Percentiles rank a stretch among this genome's conserved stretches.
phyloP scores from a whole-genome alignment of 1,139 yeast species.

The Kurtzmaniella quercitrusa region DNA sequence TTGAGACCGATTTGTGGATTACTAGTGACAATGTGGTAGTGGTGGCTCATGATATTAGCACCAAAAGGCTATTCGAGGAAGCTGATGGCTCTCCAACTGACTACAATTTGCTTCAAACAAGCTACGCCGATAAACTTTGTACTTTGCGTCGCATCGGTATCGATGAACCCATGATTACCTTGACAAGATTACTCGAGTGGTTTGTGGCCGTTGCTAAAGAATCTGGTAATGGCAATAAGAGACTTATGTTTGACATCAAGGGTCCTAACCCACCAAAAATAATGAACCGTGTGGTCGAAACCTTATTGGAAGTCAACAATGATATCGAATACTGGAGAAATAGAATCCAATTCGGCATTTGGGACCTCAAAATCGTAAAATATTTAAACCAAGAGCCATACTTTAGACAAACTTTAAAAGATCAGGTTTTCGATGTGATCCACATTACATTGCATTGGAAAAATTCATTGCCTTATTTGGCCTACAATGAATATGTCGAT shows the following conservation, averaged over 20 bases:
- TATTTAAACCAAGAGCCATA: conserved; percentile 41
- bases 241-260: conserved; percentile 79
- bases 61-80: conserved; percentile 58
- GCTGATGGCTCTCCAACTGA: conserved; percentile 37
- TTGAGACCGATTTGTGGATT: conserved; percentile 85
- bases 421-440: conserved; percentile 29
- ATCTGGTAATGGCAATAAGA: conserved; percentile 9
- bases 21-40: conserved; percentile 70
- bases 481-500: conserved; percentile 36
- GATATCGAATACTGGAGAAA: conserved; percentile 65
- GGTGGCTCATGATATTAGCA: conserved; percentile 67
- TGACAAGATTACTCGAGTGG: conserved; percentile 60
- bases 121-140: conserved; percentile 39
- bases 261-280: conserved; percentile 61
- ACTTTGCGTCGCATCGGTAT: conserved; percentile 50
- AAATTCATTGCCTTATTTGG: conserved; percentile 30
- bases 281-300: conserved; percentile 47
- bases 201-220: conserved; percentile 35
- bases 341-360: conserved; percentile 72
- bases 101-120: conserved; percentile 36
- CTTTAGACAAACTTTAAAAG: conserved; percentile 25
- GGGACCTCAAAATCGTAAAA: conserved; percentile 67
- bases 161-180: conserved; percentile 59
- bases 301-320: conserved; percentile 42
- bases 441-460: conserved; percentile 37